Conservation (phyloP, 1,284 basidiomycete species). For the Tylopilus sp. region DNA sequence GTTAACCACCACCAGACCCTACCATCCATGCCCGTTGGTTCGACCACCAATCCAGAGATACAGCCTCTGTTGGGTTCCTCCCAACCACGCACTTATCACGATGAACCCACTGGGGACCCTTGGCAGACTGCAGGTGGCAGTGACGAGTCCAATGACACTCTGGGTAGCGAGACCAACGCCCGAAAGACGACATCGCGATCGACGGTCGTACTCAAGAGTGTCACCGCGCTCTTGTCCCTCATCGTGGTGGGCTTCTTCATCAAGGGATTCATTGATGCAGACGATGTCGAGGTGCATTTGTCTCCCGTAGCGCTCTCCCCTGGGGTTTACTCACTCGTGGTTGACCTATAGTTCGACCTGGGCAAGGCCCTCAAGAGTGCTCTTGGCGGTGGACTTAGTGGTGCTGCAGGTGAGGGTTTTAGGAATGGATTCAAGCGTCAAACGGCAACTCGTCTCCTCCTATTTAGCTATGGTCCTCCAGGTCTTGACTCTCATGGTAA, state of each 20-base stretch:
- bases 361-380: constrained; percentile 76
- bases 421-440: neutral
- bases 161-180: neutral
- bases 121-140: neutral
- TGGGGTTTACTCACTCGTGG: constrained; percentile 10
- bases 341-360: constrained; percentile 73
- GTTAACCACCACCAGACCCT: too few relatives aligned
- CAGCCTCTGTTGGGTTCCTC: constrained; percentile 35
- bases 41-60: constrained; percentile 26
- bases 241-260: constrained; percentile 60
- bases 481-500: constrained; percentile 82
- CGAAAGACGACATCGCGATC: constrained; percentile 26
- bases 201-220: constrained; percentile 39
- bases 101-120: neutral
- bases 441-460: neutral
- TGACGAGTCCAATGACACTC: constrained; percentile 28
- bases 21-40: too few relatives aligned
- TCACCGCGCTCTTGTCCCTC: constrained; percentile 46
- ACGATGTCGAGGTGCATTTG: constrained; percentile 58
- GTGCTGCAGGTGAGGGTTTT: constrained; percentile 68
- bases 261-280: constrained; percentile 72
- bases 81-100: constrained; percentile 26
- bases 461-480: constrained; percentile 83
- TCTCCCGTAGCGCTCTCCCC: constrained; percentile 1
- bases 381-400: constrained; percentile 83